phyloP scores from a whole-genome alignment of 768 basidiomycete species.

The Russula dissimulans region DNA sequence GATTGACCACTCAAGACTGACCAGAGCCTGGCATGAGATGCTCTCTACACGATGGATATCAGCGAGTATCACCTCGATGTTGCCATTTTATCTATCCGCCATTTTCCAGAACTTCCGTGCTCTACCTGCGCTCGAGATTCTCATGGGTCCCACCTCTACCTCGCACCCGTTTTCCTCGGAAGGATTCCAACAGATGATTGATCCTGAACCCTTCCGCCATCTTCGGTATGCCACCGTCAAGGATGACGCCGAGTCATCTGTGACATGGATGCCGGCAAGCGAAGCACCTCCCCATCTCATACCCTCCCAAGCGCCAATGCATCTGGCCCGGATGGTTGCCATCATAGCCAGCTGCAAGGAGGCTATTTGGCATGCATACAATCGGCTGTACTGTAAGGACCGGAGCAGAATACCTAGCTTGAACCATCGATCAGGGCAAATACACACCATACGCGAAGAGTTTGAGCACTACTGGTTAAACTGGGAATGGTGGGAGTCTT shows the following conservation, averaged over 20 bases:
- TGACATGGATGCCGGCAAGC: slow-evolving; percentile 2
- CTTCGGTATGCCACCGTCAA: slow-evolving; percentile 13
- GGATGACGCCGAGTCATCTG: slow-evolving; percentile 1
- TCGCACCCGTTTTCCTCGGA: neutral
- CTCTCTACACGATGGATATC: slow-evolving; percentile 15
- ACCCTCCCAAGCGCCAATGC: slow-evolving; percentile 49
- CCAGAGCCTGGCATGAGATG: slow-evolving; percentile 19
- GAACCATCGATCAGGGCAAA: slow-evolving; percentile 15
- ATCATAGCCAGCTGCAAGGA: slow-evolving; percentile 58
- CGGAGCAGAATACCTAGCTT: slow-evolving; percentile 27
- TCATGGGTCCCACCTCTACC: neutral
- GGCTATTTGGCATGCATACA: slow-evolving; percentile 58
- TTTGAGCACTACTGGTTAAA: slow-evolving; percentile 61
- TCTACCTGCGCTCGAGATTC: slow-evolving; percentile 16
- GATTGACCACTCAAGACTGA: slow-evolving; percentile 16
- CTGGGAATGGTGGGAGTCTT: slow-evolving; percentile 49
- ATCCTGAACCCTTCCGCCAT: slow-evolving; percentile 17
- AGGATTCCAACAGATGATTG: slow-evolving; percentile 1
- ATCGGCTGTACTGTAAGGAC: slow-evolving; percentile 33
- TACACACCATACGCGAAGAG: slow-evolving; percentile 39
- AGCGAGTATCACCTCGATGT: slow-evolving; percentile 13
- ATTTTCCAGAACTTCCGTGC: slow-evolving; percentile 16
- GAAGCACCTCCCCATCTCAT: slow-evolving; percentile 26
- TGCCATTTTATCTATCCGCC: slow-evolving; percentile 18
- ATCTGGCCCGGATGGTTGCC: slow-evolving; percentile 50